These are phyloP conservation scores for Serpula lacrymans DNA, from an alignment of 768 basidiomycete species.

Conservation along the genomic window DNA sequence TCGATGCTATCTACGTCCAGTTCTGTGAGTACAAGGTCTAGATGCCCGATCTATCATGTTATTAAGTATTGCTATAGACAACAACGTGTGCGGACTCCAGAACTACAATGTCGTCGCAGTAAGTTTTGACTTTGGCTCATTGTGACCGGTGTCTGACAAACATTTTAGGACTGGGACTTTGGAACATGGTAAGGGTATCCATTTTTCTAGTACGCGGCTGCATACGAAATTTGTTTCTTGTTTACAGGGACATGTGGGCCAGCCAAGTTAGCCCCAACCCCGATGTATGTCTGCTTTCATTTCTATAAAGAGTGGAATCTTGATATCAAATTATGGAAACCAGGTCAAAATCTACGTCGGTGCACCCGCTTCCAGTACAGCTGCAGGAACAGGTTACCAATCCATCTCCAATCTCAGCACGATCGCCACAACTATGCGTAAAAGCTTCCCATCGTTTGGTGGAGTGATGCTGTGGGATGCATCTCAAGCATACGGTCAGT, in stretches of 20 bases:
- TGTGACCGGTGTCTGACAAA: neutral
- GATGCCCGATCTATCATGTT: too few species aligned
- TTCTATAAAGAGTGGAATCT: too few species aligned
- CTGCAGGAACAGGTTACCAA: slow-evolving; percentile 40
- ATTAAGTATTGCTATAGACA: slow-evolving; percentile 27
- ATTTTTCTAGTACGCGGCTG: too few species aligned
- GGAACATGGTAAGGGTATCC: slow-evolving; percentile 25
- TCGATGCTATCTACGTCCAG: slow-evolving; percentile 75
- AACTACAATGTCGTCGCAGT: slow-evolving; percentile 54
- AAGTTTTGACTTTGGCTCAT: slow-evolving; percentile 20
- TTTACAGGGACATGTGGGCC: slow-evolving; percentile 44
- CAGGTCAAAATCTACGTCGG: slow-evolving; percentile 42
- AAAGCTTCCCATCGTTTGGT: slow-evolving; percentile 40
- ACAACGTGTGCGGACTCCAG: slow-evolving; percentile 41
- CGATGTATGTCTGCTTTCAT: slow-evolving; percentile 24
- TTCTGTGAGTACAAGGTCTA: slow-evolving; percentile 49
- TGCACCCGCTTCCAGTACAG: slow-evolving; percentile 38
- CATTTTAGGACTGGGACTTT: slow-evolving; percentile 44
- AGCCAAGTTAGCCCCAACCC: slow-evolving; percentile 37
- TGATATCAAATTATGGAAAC: slow-evolving; percentile 6
- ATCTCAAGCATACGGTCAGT: slow-evolving; percentile 37
- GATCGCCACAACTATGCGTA: slow-evolving; percentile 30
- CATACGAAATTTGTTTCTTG: slow-evolving; percentile 1
- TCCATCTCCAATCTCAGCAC: slow-evolving; percentile 26
- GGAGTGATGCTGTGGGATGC: slow-evolving; percentile 45